Percentiles rank a stretch among this genome's conserved stretches.
phyloP scores from a whole-genome alignment of 2,329 filamentous ascomycete species.

The Plenodomus biglobosus region DNA sequence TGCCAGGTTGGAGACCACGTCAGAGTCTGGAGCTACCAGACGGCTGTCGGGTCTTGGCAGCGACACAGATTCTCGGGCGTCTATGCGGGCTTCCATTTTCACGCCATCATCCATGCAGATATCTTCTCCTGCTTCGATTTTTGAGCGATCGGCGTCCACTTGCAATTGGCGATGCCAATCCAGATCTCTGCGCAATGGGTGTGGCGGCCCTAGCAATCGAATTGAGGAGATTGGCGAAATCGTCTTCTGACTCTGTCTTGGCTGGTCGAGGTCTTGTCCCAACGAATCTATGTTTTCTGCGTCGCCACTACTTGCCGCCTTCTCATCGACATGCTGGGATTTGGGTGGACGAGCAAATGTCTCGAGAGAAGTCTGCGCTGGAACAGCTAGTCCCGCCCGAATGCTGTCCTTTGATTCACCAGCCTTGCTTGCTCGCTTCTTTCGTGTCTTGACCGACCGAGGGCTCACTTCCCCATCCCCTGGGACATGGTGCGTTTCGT shows the following conservation, averaged over 20 bases:
- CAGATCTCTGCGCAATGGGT: conserved; percentile 2
- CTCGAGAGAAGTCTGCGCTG: conserved; percentile 32
- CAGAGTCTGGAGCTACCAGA: neutral
- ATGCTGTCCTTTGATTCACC: conserved; percentile 18
- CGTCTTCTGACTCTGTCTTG: conserved; percentile 46
- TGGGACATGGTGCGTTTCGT: conserved; percentile 20
- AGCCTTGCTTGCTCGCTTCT: conserved; percentile 30
- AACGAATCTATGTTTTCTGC: conserved; percentile 17
- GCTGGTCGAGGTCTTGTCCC: conserved; percentile 34
- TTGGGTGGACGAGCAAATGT: conserved; percentile 24
- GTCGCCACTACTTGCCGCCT: neutral
- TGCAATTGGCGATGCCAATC: conserved; percentile 37
- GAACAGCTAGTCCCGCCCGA: conserved; percentile 3
- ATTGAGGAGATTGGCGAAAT: conserved; percentile 23
- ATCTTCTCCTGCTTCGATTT: neutral
- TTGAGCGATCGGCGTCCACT: conserved; percentile 15
- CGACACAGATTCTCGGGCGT: neutral
- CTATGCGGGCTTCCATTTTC: neutral
- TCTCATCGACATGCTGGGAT: neutral
- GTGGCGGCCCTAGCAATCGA: neutral
- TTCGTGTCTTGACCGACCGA: conserved; percentile 16
- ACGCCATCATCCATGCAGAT: conserved; percentile 4
- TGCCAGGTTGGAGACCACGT: neutral
- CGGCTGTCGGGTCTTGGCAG: neutral
- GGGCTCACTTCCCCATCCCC: conserved; percentile 18